These are phyloP conservation scores for Barnettozyma botsteinii DNA, from an alignment of 805 yeast species.

Conservation along the genomic window DNA sequence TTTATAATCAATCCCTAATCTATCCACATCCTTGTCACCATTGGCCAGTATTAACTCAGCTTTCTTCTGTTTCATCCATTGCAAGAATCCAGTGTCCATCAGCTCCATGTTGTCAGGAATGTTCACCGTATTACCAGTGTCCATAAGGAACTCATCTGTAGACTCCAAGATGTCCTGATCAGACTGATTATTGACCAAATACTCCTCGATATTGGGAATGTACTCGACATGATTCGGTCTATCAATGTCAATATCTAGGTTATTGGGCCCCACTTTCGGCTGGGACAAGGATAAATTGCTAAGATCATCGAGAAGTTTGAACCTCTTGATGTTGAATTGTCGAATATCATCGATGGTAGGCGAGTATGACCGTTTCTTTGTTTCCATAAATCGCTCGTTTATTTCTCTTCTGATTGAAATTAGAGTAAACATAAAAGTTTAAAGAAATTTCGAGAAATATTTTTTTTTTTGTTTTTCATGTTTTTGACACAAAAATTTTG, in stretches of 20 bases:
- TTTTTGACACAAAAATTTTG: slow-evolving; percentile 2
- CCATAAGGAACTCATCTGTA: slow-evolving; percentile 5
- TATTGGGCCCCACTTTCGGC: no score
- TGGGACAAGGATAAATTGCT: slow-evolving; percentile 22
- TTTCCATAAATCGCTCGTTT: no score
- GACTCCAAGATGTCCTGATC: slow-evolving; percentile 13
- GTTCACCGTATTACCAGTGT: background rate
- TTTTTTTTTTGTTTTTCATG: background rate
- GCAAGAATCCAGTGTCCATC: no score
- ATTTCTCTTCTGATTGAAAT: no score
- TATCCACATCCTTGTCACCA: background rate
- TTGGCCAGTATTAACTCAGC: no score
- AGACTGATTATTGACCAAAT: slow-evolving; percentile 13
- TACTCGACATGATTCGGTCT: slow-evolving; percentile 3
- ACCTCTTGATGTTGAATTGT: slow-evolving; percentile 29
- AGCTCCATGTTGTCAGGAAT: background rate
- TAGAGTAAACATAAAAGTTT: no score
- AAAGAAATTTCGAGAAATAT: background rate
- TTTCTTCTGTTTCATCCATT: no score
- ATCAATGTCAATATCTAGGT: slow-evolving; percentile 1
- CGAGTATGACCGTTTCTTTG: slow-evolving; percentile 11
- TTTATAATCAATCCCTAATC: background rate
- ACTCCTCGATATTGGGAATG: slow-evolving; percentile 17
- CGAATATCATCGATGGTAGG: slow-evolving; percentile 19
- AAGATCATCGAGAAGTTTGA: slow-evolving; percentile 27